Conservation (phyloP, 371 early-diverging fungal species). For the Parasitella parasitica region DNA sequence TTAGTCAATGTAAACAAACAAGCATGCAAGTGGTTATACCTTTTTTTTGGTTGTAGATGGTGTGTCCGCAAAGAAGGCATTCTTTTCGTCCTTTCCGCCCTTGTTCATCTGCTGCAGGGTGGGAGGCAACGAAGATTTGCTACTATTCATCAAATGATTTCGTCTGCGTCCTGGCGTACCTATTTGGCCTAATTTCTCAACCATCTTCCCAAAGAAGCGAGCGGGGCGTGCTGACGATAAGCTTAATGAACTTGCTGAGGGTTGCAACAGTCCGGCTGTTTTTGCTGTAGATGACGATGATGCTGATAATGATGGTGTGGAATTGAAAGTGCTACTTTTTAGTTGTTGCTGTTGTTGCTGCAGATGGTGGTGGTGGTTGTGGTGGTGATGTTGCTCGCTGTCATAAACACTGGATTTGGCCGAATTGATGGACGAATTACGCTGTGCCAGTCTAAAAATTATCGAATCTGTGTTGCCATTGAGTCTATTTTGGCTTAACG, state of each 20-base stretch:
- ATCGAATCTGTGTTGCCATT: conserved; percentile 7
- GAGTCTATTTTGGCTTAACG: background rate
- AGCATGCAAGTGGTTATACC: background rate
- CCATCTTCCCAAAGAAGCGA: conserved; percentile 19
- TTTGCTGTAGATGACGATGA: background rate
- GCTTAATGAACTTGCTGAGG: background rate
- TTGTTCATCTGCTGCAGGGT: background rate
- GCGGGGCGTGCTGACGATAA: background rate
- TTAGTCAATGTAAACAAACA: background rate
- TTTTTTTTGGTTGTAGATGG: conserved; percentile 15
- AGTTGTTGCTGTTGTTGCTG: background rate
- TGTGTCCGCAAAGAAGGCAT: background rate
- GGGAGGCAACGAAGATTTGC: background rate
- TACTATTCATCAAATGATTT: background rate
- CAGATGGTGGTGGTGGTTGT: too few relatives aligned
- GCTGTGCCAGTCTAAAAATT: conserved; percentile 14
- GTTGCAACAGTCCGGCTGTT: conserved; percentile 10
- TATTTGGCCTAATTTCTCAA: conserved; percentile 19
- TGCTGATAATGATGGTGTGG: background rate
- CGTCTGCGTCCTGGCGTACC: conserved; percentile 9
- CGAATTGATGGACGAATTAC: background rate
- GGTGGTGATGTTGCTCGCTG: background rate
- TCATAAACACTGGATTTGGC: background rate
- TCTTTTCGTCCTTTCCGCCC: background rate
- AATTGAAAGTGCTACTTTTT: too few relatives aligned